These are phyloP conservation scores for Fonsecaea multimorphosa DNA, from an alignment of 2,329 filamentous ascomycete genomes.

Conservation along the genomic window DNA sequence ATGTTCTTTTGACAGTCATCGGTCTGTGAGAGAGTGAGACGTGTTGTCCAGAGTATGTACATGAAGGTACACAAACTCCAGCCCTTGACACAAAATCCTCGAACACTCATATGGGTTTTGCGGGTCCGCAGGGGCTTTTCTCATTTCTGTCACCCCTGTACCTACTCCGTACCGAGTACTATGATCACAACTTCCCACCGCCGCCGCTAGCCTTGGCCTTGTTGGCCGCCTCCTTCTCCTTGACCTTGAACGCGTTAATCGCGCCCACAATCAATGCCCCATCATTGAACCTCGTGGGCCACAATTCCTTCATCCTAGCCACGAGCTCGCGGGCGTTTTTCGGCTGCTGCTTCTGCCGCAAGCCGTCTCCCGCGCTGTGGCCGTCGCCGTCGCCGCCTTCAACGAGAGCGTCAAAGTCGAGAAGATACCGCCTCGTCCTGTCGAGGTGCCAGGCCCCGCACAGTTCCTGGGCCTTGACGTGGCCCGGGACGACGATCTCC, in stretches of 20 bases:
- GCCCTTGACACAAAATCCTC: too few relatives aligned
- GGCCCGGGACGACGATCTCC: conserved; percentile 43
- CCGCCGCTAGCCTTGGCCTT: neutral
- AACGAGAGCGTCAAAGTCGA: conserved; percentile 29
- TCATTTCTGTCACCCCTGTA: too few relatives aligned
- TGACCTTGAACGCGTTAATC: conserved; percentile 66
- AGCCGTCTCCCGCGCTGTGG: too few relatives aligned
- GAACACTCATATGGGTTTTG: too few relatives aligned
- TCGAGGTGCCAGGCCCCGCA: conserved; percentile 43
- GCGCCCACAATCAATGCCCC: conserved; percentile 20
- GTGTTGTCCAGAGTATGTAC: neutral
- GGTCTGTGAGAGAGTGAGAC: neutral
- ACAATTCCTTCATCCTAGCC: conserved; percentile 56
- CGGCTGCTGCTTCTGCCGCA: conserved; percentile 60
- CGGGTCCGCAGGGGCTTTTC: too few relatives aligned
- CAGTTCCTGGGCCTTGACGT: conserved; percentile 41
- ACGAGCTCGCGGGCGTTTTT: conserved; percentile 65
- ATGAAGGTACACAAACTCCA: too few relatives aligned
- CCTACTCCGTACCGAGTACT: too few relatives aligned
- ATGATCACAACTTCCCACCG: conserved; percentile 20
- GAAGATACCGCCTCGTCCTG: conserved; percentile 42
- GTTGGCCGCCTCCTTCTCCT: conserved; percentile 72
- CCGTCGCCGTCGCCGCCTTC: too few relatives aligned
- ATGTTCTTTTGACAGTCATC: neutral
- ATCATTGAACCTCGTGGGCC: conserved; percentile 20